Base-by-base conservation (phyloP, 768 basidiomycete genomes). In the Mycena crocata region DNA sequence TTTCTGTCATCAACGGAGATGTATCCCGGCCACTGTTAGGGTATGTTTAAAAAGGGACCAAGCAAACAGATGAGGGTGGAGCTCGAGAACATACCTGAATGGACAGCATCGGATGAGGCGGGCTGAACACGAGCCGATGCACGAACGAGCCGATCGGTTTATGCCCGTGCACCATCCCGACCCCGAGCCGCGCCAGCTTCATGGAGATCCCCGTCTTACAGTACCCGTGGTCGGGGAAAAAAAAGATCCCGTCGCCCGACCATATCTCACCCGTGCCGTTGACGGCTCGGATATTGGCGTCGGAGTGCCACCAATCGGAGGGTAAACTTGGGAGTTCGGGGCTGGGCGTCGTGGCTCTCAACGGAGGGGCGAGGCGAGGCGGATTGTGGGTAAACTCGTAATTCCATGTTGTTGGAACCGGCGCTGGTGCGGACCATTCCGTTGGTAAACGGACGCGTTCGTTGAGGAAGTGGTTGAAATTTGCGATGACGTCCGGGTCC, bases 261-360 rank as follows among this genome's bases (percentile, higher is more conserved):
- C 57, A 59, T 8, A 65, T 3, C 13, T 54, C 34, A 5, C 51
- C 50, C 8, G 57, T 52, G 3, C 57, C 57, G 26, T 51, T 51
- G 26, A 65, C 44, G 23, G 40, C 46, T 13, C 10, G 26, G 40
- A 59, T 7, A 24, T 57, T 45, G 42, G 42, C 24, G 28, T 52
- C 51, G 8, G 1, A 12, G 57, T 65, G 64, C 64, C 64, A 65
- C 64, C 64, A 65, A 34, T 65, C 64, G 1, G 50, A 51, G 17
- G 64, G 50, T 2, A 58, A 24, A 23, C 14, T 39, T 1, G 57
- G 35, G 19, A 12, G n/a, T 26, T 64, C 62, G 10, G 55, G 54
- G 35, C 44, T 55, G 3, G 62, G 24, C 5, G 15, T 9, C 28
- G 35, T 26, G 3, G 15, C 44, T 23, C 35, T 28, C 19, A 21